phyloP scores from a whole-genome alignment of 805 yeast species.

The Metschnikowia bowlesiae region DNA sequence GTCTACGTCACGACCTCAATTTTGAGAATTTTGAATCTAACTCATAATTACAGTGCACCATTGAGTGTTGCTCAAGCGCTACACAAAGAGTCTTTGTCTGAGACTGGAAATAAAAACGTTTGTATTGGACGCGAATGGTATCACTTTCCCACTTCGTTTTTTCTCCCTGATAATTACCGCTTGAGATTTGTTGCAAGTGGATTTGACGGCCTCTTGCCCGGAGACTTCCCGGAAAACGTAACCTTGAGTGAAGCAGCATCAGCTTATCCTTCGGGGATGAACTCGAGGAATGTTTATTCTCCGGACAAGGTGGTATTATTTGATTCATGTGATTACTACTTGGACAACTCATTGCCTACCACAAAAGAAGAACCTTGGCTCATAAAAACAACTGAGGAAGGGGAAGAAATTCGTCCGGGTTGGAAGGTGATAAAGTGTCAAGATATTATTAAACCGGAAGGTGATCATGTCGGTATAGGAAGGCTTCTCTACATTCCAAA shows the following conservation, averaged over 20 bases:
- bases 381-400: constrained; percentile 10
- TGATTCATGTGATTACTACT: constrained; percentile 58
- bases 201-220: constrained; percentile 84
- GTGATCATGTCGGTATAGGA: constrained; percentile 50
- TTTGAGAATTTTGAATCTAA: constrained; percentile 57
- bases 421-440: constrained; percentile 52
- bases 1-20: constrained; percentile 32
- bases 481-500: constrained; percentile 51
- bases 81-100: constrained; percentile 8
- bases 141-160: constrained; percentile 84
- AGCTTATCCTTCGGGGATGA: constrained; percentile 59
- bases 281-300: constrained; percentile 67
- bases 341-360: constrained; percentile 54
- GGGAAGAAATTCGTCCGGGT: constrained; percentile 16
- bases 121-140: constrained; percentile 97
- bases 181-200: constrained; percentile 69
- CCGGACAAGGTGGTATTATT: constrained; percentile 48
- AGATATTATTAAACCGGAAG: constrained; percentile 50
- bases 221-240: constrained; percentile 60
- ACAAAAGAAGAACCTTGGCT: constrained; percentile 38
- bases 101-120: constrained; percentile 41
- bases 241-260: constrained; percentile 34
- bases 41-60: constrained; percentile 71
- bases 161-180: constrained; percentile 61
- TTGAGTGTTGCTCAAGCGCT: constrained; percentile 52